Percentiles rank a stretch among this genome's conserved stretches.
These are phyloP conservation scores for Trichoderma atrobrunneum DNA, from an alignment of 2,329 filamentous ascomycete genomes.

Conservation along the genomic window DNA sequence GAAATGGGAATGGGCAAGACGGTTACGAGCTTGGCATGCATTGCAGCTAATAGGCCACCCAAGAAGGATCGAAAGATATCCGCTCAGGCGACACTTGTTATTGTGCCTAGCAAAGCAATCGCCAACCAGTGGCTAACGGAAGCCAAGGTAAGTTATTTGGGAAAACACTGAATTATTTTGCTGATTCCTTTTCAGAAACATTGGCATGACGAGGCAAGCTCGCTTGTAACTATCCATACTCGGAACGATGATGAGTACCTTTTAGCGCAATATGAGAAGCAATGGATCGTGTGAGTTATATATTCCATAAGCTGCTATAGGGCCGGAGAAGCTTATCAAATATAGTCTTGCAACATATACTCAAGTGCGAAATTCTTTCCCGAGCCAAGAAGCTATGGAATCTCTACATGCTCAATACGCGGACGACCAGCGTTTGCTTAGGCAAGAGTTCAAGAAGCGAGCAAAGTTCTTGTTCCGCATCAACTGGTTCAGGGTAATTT, in stretches of 20 bases:
- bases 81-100: constrained; percentile 36
- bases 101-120: constrained; percentile 29
- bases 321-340: background rate
- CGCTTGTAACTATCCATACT: background rate
- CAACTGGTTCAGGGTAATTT: constrained; percentile 49
- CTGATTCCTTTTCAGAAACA: background rate
- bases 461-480: constrained; percentile 27
- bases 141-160: background rate
- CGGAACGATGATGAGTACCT: no score
- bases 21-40: constrained; percentile 65
- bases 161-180: background rate
- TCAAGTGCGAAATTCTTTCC: constrained; percentile 26
- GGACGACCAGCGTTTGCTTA: constrained; percentile 14
- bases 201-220: background rate
- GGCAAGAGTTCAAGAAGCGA: constrained; percentile 38
- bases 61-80: constrained; percentile 36
- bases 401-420: background rate
- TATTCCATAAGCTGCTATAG: rapidly evolving
- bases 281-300: constrained; percentile 7
- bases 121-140: constrained; percentile 30
- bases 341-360: constrained; percentile 31
- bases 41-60: constrained; percentile 6
- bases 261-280: background rate
- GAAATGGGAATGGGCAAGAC: constrained; percentile 67
- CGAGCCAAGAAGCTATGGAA: background rate